Conservation (phyloP, 257 asterid genomes). For the Lithospermum erythrorhizon region DNA sequence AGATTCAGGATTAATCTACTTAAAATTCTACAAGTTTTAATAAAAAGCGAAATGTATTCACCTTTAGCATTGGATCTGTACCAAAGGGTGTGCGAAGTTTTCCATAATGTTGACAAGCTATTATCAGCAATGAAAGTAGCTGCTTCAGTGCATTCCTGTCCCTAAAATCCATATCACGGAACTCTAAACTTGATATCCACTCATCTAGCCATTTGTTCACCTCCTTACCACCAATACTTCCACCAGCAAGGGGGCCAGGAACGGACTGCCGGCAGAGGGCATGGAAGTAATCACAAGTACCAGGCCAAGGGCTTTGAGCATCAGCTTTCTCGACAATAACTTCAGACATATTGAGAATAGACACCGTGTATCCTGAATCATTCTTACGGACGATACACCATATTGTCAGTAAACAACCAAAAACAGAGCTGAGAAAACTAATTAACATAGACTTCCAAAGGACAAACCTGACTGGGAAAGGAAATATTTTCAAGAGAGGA, state of each 20-base stretch:
- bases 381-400: constrained; percentile 32
- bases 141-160: constrained; percentile 25
- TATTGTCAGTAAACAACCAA: constrained; percentile 11
- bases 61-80: constrained; percentile 58
- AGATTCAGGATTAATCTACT: neutral
- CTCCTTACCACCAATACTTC: constrained; percentile 61
- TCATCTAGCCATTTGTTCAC: constrained; percentile 91
- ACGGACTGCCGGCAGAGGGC: constrained; percentile 54
- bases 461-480: constrained; percentile 69
- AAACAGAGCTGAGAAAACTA: constrained; percentile 5
- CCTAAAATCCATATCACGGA: constrained; percentile 36
- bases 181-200: constrained; percentile 40
- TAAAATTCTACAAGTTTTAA: neutral
- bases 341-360: constrained; percentile 68
- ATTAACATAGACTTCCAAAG: constrained; percentile 10
- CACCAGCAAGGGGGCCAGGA: constrained; percentile 94
- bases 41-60: constrained; percentile 12
- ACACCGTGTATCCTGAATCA: constrained; percentile 48
- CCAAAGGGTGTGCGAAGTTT: constrained; percentile 89
- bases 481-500: constrained; percentile 35
- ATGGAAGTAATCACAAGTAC: constrained; percentile 43
- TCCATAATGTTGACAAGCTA: constrained; percentile 79
- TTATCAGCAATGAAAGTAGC: constrained; percentile 70
- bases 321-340: constrained; percentile 36
- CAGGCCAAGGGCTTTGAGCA: constrained; percentile 31